Percentiles rank a stretch among this genome's conserved stretches.
phyloP scores from a whole-genome alignment of 148 eudicot genomes.

The Diospyros kaki region DNA sequence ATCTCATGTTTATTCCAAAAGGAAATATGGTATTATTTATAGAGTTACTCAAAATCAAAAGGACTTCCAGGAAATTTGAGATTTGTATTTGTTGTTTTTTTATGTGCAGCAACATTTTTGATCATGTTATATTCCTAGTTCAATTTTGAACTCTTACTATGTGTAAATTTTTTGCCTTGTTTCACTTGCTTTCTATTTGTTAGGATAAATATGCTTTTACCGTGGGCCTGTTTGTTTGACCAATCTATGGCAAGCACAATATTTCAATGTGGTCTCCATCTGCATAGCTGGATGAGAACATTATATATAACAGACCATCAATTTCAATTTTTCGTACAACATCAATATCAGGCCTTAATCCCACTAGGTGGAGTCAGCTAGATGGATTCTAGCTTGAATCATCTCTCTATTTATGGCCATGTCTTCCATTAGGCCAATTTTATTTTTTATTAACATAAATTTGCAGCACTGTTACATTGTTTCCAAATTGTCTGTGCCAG shows the following conservation, averaged over 20 bases:
- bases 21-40: no score
- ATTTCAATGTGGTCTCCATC: background rate
- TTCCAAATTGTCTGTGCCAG: background rate
- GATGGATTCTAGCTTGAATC: no score
- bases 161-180: background rate
- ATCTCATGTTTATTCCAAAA: no score
- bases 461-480: background rate
- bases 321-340: no score
- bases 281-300: background rate
- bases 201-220: background rate
- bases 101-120: background rate
- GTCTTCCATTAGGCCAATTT: background rate
- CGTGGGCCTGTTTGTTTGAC: background rate
- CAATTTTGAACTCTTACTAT: background rate
- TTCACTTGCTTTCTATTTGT: background rate
- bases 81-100: no score
- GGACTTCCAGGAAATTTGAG: no score
- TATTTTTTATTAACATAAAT: background rate
- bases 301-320: background rate
- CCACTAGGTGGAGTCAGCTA: no score
- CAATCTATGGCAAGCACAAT: background rate
- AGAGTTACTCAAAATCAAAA: no score
- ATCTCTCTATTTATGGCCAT: no score
- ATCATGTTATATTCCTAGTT: background rate
- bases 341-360: no score